A percentile compares a stretch with the other conserved stretches of the same genome.
phyloP scores from a whole-genome alignment of 805 yeast species.

The Cyberlindnera euphorbiiphila region DNA sequence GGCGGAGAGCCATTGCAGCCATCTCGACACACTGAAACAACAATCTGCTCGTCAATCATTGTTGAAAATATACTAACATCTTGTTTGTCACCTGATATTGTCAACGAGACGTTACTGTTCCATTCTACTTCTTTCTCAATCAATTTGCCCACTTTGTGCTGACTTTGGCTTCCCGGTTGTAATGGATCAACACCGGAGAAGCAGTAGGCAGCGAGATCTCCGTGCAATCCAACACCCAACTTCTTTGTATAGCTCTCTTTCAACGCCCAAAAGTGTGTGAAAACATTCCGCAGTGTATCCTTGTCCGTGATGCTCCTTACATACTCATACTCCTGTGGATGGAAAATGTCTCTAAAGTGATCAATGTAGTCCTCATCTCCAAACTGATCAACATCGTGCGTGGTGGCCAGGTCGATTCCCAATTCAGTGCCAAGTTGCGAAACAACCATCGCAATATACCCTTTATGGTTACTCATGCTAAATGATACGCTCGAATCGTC shows the following conservation, averaged over 20 bases:
- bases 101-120: conserved; percentile 6
- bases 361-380: conserved; percentile 31
- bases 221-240: conserved; percentile 56
- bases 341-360: conserved; percentile 42
- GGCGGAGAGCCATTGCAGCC: conserved; percentile 1
- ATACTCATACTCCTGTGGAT: conserved; percentile 31
- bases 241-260: conserved; percentile 74
- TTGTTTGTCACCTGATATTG: conserved; percentile 9
- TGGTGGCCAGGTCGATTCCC: conserved; percentile 48
- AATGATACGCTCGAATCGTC: conserved; percentile 35
- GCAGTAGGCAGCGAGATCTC: conserved; percentile 30
- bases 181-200: conserved; percentile 21
- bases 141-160: neutral
- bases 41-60: conserved; percentile 20
- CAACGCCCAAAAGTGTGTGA: conserved; percentile 71
- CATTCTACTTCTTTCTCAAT: neutral
- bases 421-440: conserved; percentile 24
- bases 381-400: conserved; percentile 25
- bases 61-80: conserved; percentile 19
- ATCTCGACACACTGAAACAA: conserved; percentile 12
- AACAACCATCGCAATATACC: conserved; percentile 43
- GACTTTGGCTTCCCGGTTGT: neutral
- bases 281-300: conserved; percentile 28
- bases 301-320: conserved; percentile 24
- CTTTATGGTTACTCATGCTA: conserved; percentile 59